Evolutionary conservation across 2,329 filamentous ascomycete species (phyloP).

Genomic region (Lachnellula occidentalis): DNA sequence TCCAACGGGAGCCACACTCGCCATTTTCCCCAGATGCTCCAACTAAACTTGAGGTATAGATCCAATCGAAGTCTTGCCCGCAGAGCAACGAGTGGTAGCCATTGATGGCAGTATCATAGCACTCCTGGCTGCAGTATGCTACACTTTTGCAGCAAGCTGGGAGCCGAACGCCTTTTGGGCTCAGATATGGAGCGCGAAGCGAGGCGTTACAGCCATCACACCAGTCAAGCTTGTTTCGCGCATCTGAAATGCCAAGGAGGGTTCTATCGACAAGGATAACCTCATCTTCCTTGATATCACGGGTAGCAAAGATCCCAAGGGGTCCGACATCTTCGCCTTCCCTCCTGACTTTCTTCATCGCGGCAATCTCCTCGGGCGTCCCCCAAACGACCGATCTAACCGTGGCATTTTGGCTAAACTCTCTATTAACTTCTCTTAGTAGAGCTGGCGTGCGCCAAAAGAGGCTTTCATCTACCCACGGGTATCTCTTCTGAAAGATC

Average conservation of each 20-base stretch:
- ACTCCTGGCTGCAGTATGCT: slow-evolving; percentile 22
- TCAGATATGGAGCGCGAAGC: slow-evolving; percentile 12
- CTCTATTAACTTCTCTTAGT: slow-evolving; percentile 18
- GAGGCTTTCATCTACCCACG: slow-evolving; percentile 22
- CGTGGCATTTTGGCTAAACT: slow-evolving; percentile 8
- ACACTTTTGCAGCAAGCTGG: slow-evolving; percentile 20
- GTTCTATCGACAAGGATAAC: slow-evolving; percentile 21
- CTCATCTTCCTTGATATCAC: slow-evolving; percentile 22
- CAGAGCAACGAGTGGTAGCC: slow-evolving; percentile 25
- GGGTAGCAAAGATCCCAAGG: slow-evolving; percentile 24
- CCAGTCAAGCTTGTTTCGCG: slow-evolving; percentile 9
- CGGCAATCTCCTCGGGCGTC: too few relatives aligned
- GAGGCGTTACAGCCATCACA: slow-evolving; percentile 26
- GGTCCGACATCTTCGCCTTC: slow-evolving; percentile 22
- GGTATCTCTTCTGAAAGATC: slow-evolving; percentile 25
- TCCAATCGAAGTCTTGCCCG: slow-evolving; percentile 20
- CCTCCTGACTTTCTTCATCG: background rate
- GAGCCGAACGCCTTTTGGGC: background rate
- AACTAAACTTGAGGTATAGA: slow-evolving; percentile 10
- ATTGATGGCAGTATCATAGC: slow-evolving; percentile 14
- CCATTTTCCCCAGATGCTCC: background rate
- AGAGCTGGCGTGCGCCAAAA: slow-evolving; percentile 15
- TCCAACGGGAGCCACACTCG: slow-evolving; percentile 9
- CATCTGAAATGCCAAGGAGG: slow-evolving; percentile 12
- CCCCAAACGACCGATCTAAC: slow-evolving; percentile 18